Evolutionary conservation across 805 yeast genomes (phyloP).

Genomic region (Debaryomyces hansenii): DNA sequence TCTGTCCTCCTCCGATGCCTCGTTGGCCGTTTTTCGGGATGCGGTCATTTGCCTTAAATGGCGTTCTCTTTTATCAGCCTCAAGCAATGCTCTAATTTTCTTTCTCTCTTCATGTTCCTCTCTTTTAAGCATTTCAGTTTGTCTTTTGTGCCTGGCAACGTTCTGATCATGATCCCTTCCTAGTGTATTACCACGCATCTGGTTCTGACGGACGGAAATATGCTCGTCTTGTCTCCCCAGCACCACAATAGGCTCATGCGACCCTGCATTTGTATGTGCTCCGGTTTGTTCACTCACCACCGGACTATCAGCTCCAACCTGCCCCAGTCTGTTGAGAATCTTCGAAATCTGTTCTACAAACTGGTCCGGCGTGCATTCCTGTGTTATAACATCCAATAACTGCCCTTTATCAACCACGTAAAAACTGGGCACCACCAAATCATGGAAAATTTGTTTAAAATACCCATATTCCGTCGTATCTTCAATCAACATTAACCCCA

Average conservation of each 20-base stretch:
- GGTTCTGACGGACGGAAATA: conserved; percentile 5
- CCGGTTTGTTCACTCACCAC: neutral
- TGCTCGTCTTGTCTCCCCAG: neutral
- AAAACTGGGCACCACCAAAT: conserved; percentile 53
- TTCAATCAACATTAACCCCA: conserved; percentile 16
- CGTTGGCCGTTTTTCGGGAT: neutral
- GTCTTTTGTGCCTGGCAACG: conserved; percentile 9
- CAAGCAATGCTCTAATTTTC: conserved; percentile 52
- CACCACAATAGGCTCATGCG: no score
- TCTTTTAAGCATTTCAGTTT: conserved; percentile 24
- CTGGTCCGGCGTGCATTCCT: conserved; percentile 22
- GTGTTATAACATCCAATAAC: conserved; percentile 44
- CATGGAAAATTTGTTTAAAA: conserved; percentile 59
- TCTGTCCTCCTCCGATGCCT: neutral
- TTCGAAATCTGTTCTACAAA: conserved; percentile 20
- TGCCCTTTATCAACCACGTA: conserved; percentile 51
- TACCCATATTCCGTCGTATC: conserved; percentile 18
- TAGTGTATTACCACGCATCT: neutral
- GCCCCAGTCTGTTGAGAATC: neutral
- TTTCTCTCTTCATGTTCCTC: conserved; percentile 52
- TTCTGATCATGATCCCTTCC: conserved; percentile 4
- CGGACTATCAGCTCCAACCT: neutral
- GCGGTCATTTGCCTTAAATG: conserved; percentile 8
- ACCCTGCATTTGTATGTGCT: no score
- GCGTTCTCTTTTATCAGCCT: conserved; percentile 54